Evolutionary conservation across 2,329 filamentous ascomycete species (phyloP).

Genomic region (Fusarium duplospermum): DNA sequence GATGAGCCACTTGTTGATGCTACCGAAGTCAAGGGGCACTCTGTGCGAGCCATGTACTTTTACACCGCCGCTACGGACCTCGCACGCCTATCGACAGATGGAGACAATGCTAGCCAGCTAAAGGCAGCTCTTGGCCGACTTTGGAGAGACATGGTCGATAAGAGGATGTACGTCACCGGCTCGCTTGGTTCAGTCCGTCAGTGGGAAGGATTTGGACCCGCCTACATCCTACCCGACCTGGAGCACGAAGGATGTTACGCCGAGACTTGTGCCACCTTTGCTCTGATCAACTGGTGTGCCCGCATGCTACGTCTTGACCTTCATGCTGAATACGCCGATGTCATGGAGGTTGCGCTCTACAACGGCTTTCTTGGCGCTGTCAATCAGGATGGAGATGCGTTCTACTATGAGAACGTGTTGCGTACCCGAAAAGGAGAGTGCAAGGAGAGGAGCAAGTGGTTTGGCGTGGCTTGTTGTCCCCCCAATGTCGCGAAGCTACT

Average conservation of each 20-base stretch:
- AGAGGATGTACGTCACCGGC: conserved; percentile 5
- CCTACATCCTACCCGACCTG: not conserved
- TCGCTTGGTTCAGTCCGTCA: not conserved
- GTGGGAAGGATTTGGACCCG: conserved; percentile 9
- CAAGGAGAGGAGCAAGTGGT: conserved; percentile 14
- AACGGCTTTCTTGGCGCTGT: conserved; percentile 8
- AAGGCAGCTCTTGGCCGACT: not conserved
- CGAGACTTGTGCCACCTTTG: conserved; percentile 11
- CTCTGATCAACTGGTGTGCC: not conserved
- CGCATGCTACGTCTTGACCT: conserved; percentile 5
- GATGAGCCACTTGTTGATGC: not conserved
- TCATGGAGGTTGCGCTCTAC: conserved; percentile 5
- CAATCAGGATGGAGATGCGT: not conserved
- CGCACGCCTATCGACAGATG: not conserved
- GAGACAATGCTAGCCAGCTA: not conserved
- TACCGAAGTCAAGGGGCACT: not conserved
- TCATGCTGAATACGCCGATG: not conserved
- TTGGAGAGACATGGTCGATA: conserved; percentile 11
- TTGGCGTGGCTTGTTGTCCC: conserved; percentile 10
- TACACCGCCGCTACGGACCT: conserved; percentile 4
- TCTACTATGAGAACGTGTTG: conserved; percentile 4
- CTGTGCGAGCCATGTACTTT: conserved; percentile 9
- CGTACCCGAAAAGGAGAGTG: not conserved
- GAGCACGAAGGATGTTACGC: conserved; percentile 5
- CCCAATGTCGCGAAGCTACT: conserved; percentile 6